These are phyloP conservation scores for Venturia asperata DNA, from an alignment of 2,329 filamentous ascomycete species.

Conservation along the genomic window DNA sequence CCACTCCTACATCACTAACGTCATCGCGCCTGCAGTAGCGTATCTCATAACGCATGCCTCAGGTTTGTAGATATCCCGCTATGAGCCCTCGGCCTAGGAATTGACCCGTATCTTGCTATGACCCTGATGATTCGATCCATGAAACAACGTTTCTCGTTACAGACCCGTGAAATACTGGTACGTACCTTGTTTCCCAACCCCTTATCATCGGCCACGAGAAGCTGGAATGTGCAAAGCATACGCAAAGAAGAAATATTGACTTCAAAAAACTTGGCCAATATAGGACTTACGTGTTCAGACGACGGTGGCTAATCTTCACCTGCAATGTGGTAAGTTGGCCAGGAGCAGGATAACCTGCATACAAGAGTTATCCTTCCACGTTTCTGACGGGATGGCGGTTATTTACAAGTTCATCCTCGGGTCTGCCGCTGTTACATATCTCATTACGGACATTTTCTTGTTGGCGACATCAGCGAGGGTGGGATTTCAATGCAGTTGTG, in stretches of 20 bases:
- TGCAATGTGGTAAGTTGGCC: background rate
- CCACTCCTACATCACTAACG: background rate
- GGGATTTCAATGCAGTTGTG: background rate
- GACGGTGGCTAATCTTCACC: background rate
- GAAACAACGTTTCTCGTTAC: background rate
- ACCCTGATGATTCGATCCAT: background rate
- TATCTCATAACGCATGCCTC: background rate
- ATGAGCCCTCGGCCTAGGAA: background rate
- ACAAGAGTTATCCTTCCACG: too few species aligned
- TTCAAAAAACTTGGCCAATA: background rate
- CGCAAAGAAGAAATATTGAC: background rate
- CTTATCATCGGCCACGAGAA: background rate
- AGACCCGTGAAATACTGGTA: background rate
- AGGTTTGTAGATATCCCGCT: background rate
- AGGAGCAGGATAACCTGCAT: background rate
- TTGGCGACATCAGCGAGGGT: background rate
- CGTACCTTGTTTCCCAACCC: background rate
- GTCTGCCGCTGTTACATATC: slow-evolving; percentile 8
- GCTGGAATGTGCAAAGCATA: background rate
- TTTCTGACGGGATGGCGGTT: too few species aligned
- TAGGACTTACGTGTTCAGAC: background rate
- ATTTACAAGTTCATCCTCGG: too few species aligned
- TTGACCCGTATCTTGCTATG: background rate
- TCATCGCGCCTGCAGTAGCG: background rate
- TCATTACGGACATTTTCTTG: background rate